Base-by-base conservation (phyloP, 331 rosid genomes). In the Phaseolus coccineus region DNA sequence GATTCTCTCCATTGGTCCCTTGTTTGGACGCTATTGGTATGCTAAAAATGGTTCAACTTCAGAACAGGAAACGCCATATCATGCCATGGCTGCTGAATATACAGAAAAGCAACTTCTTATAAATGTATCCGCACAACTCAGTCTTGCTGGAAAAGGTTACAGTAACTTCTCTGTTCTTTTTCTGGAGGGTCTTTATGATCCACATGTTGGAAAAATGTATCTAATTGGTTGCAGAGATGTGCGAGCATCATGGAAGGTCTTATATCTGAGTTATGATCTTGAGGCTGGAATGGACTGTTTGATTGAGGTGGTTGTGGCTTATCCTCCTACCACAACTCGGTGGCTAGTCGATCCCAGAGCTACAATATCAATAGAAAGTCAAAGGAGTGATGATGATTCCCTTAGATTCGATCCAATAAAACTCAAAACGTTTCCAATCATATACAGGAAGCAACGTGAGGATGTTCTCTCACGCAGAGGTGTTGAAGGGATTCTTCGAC, bases 121-220 rank as follows among this genome's bases (percentile, higher is more conserved):
- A 79, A 86, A 92, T 87, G 92, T 95, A 80, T 90, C 97, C 14
- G 91, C 92, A 57, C 93, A 90, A 48, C 91, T 95, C 77, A 85
- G 84, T 46, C 82, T 95, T 15, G n/a, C 79, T 25, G 92, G 90
- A 82, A 84, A 88, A 82, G 82, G 44, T 12, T 83, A 84, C 74
- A 68, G 76, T 66, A 91, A 88, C 75, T 82, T 92, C 71, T 90
- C 94, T 40, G 76, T 79, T 14, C 87, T 95, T 52, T 93, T 85
- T 80, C 78, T 95, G 65, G 99, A 95, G 83, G 99, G 99, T 71
- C 84, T 91, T 69, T 92, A 92, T 74, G 96, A 95, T 44, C 97
- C 91, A 51, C 96, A 58, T 47, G 91, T 85, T 50, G 97, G 97
- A 46, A 85, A 89, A 80, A 90, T 91, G 97, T 92, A 92, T 86